Percentiles rank a stretch among this genome's conserved stretches.
Conservation (phyloP, 1,139 yeast species). For the Taphrina wiesneri region DNA sequence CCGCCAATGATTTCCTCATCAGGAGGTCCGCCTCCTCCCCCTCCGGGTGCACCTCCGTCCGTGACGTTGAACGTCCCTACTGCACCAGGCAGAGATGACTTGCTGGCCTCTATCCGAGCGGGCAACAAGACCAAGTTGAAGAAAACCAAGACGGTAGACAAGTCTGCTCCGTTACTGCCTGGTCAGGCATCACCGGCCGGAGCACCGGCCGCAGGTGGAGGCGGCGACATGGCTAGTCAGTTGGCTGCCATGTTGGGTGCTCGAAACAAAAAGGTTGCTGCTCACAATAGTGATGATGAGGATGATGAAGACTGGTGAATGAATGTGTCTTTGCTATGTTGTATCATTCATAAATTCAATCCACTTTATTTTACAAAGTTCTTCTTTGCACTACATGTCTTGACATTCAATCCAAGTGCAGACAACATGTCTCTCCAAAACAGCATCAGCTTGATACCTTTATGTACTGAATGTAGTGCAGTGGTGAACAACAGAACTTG, state of each 20-base stretch:
- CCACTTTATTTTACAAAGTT: no score
- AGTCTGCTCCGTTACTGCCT: conserved; percentile 19
- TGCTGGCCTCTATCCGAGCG: conserved; percentile 80
- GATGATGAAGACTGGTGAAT: conserved; percentile 29
- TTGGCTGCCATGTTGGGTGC: conserved; percentile 28
- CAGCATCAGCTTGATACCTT: not conserved
- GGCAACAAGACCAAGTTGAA: conserved; percentile 69
- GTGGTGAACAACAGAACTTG: not conserved
- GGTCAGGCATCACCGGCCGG: conserved; percentile 18
- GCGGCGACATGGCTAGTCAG: conserved; percentile 29
- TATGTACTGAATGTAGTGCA: no score
- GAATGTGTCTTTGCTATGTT: not conserved
- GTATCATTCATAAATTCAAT: not conserved
- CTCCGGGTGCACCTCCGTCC: conserved; percentile 42
- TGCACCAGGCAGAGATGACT: conserved; percentile 65
- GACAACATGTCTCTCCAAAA: no score
- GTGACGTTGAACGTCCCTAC: conserved; percentile 49
- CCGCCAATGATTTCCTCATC: not conserved
- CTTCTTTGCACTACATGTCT: no score
- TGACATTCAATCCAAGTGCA: no score
- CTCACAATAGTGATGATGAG: conserved; percentile 26
- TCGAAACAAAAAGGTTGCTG: conserved; percentile 31
- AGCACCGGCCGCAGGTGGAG: conserved; percentile 17
- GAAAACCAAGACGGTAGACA: conserved; percentile 76
- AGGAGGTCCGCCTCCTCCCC: conserved; percentile 38